These are phyloP conservation scores for Stagonosporopsis chrysanthemi DNA, from an alignment of 2,329 filamentous ascomycete genomes.

Conservation along the genomic window DNA sequence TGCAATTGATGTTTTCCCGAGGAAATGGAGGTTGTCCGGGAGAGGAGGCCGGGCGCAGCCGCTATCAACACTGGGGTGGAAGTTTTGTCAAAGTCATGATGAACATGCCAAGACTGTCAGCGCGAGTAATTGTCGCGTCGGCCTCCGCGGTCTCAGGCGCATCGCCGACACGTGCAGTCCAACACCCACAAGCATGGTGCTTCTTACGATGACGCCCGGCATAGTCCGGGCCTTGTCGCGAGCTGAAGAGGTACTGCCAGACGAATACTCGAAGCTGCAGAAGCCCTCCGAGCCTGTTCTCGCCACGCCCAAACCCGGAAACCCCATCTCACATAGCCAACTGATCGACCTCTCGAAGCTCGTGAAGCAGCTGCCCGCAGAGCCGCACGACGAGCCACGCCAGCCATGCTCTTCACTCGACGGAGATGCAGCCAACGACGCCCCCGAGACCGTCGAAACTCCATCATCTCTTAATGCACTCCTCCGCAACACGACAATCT, in stretches of 20 bases:
- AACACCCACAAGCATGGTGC: constrained; percentile 65
- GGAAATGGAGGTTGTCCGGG: constrained; percentile 10
- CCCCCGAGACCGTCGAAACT: not conserved
- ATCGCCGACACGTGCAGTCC: constrained; percentile 1
- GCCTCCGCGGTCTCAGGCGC: constrained; percentile 6
- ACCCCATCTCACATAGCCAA: constrained; percentile 75
- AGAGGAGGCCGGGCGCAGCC: constrained; percentile 19
- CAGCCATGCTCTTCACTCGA: not conserved
- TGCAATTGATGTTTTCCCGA: constrained; percentile 38
- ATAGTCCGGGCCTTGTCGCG: constrained; percentile 68
- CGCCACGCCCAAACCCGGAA: constrained; percentile 61
- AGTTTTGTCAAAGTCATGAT: constrained; percentile 43
- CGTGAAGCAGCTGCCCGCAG: constrained; percentile 50
- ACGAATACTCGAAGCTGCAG: constrained; percentile 34
- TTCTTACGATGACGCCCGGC: constrained; percentile 76
- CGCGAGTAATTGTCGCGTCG: constrained; percentile 9
- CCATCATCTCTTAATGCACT: constrained; percentile 69
- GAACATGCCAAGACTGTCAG: constrained; percentile 23
- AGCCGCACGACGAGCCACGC: not conserved
- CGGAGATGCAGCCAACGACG: not conserved
- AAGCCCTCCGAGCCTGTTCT: constrained; percentile 59
- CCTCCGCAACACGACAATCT: constrained; percentile 74
- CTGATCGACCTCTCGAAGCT: constrained; percentile 68
- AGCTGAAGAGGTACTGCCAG: constrained; percentile 31
- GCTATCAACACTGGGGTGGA: constrained; percentile 22